A percentile compares a stretch with the other conserved stretches of the same genome.
These are phyloP conservation scores for Hordeum pubiflorum DNA, from an alignment of 202 grass and related monocot genomes.

Conservation along the genomic window DNA sequence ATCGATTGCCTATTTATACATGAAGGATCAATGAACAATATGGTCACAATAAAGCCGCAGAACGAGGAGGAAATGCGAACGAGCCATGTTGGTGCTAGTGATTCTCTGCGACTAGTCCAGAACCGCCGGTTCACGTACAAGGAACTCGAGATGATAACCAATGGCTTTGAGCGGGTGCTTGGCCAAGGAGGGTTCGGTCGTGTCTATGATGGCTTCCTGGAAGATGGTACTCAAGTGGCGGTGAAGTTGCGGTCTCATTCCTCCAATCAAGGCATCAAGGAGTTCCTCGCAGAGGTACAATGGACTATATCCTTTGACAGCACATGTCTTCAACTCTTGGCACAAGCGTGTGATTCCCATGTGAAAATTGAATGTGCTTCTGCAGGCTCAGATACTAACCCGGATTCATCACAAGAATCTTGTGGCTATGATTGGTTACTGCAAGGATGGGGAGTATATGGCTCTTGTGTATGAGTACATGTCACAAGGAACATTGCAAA, in stretches of 20 bases:
- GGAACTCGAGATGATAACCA: constrained; percentile 45
- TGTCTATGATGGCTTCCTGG: constrained; percentile 55
- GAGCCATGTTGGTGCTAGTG: background rate
- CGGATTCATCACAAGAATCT: constrained; percentile 66
- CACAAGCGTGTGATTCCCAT: background rate
- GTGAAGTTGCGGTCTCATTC: constrained; percentile 44
- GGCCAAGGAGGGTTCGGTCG: constrained; percentile 55
- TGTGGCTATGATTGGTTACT: constrained; percentile 56
- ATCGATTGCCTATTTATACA: background rate
- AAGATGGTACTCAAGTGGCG: constrained; percentile 55
- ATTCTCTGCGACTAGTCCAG: constrained; percentile 8
- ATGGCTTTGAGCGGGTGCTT: constrained; percentile 38
- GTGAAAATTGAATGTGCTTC: background rate
- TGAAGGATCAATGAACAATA: background rate
- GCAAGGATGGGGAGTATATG: constrained; percentile 31
- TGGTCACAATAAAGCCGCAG: background rate
- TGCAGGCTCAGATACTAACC: constrained; percentile 43
- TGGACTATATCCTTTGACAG: too few relatives aligned
- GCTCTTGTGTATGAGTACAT: background rate
- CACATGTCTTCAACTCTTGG: background rate
- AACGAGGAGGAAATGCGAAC: background rate
- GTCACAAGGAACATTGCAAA: constrained; percentile 40
- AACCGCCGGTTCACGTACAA: constrained; percentile 50
- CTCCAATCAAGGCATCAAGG: constrained; percentile 36
- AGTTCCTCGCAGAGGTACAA: constrained; percentile 58